Base-by-base conservation (phyloP, 495 filamentous ascomycete genomes). In the Pseudevernia furfuracea region DNA sequence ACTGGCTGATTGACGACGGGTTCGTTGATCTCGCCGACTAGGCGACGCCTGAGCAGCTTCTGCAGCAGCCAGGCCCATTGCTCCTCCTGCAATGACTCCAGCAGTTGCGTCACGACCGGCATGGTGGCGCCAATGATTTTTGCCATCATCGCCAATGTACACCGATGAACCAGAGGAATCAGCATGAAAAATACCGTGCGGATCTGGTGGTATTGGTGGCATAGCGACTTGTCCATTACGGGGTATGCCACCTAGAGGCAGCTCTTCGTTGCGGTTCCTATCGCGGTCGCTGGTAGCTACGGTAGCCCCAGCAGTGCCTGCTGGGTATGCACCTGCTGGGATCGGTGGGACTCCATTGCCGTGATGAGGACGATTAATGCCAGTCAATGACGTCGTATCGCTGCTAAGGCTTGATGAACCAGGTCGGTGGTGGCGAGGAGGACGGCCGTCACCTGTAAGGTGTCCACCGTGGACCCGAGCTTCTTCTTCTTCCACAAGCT, bases 401-500 rank as follows among this genome's bases (percentile, higher is more conserved):
- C 72, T 80, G 37, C 73, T 77, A 25, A 68, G 74, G 67, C 69
- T 75, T 23, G 80, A 78, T 63, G 70, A 74, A 62, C 84, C 78
- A 36, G 79, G 73, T 69, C 83, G 75, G 62, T 80, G 75, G 61
- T 76, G 74, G 15, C 85, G 82, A 30, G 81, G 82, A 32, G 80
- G 80, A 61, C 84, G 79, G 14, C 87, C 88, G 69, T 86, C 85
- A 30, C 80, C 85, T 3, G 84, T 87, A 63, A 79, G 78, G 43
- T 76, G 73, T 58, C 79, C 80, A 68, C 82, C 83, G 65, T 83
- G 81, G 36, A 74, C 74, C 70, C 83, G 76, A 52, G 78, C 76
- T 15, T 85, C 70, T 12, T 82, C 79, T 63, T 88, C 85, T 43
- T 89, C 83, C 43, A 89, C 78, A 21, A 89, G 59, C n/a, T 86